Conservation (phyloP, 2,329 filamentous ascomycete species). For the Aspergillus transmontanensis region DNA sequence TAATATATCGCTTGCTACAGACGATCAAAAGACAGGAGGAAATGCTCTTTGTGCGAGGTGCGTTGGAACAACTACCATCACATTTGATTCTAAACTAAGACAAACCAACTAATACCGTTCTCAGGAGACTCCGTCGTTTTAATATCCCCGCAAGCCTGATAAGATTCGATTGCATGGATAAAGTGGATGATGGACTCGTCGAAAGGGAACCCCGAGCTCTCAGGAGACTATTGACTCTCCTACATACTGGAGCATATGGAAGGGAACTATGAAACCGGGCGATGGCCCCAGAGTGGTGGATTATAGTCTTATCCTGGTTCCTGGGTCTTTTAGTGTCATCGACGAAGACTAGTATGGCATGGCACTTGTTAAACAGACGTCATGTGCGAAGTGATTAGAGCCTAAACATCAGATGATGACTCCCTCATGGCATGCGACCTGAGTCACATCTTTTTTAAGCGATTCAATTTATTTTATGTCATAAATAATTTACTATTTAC, state of each 20-base stretch:
- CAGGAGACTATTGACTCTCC: constrained; percentile 15
- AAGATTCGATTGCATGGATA: background rate
- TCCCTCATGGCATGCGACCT: background rate
- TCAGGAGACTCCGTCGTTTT: constrained; percentile 73
- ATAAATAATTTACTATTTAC: background rate
- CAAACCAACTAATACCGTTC: constrained; percentile 21
- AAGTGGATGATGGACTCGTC: background rate
- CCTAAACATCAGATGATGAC: background rate
- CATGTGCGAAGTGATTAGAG: constrained; percentile 1
- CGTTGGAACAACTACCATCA: constrained; percentile 28
- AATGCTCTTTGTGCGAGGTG: constrained; percentile 97
- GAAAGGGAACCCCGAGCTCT: background rate
- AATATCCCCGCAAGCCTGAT: constrained; percentile 64
- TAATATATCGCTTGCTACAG: constrained; percentile 46
- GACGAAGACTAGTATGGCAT: background rate
- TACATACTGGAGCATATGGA: constrained; percentile 12
- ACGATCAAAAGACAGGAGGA: constrained; percentile 96
- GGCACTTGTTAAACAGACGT: background rate
- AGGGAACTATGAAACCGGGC: constrained; percentile 13
- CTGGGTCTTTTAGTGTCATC: background rate
- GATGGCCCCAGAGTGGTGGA: constrained; percentile 3
- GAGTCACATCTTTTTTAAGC: background rate
- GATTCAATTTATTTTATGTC: background rate
- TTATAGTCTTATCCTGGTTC: background rate
- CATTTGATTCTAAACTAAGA: background rate